Conservation (phyloP, 2,329 filamentous ascomycete species). For the Diplodia seriata region DNA sequence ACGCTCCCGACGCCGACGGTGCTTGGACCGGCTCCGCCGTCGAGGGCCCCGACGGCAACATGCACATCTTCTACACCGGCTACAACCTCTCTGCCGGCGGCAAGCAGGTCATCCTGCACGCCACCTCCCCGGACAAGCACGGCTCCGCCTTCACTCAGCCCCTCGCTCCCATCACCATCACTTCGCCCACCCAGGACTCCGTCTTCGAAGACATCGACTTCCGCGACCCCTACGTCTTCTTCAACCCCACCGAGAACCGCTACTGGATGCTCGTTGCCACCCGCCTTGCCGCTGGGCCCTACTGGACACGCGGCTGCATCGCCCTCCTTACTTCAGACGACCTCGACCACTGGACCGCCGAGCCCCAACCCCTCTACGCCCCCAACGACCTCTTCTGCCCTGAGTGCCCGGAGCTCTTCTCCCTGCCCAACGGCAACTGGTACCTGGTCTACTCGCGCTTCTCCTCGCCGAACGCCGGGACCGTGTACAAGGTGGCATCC, state of each 20-base stretch:
- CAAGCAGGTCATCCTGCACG: constrained; percentile 46
- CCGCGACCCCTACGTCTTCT: constrained; percentile 49
- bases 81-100: constrained; percentile 44
- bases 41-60: constrained; percentile 42
- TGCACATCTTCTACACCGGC: constrained; percentile 51
- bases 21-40: constrained; percentile 48
- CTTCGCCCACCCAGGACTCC: constrained; percentile 35
- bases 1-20: constrained; percentile 44
- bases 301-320: constrained; percentile 49
- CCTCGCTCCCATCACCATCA: constrained; percentile 38
- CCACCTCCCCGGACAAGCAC: constrained; percentile 39
- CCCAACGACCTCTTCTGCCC: constrained; percentile 49
- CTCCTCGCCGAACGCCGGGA: constrained; percentile 46
- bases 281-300: constrained; percentile 43
- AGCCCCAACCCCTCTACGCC: constrained; percentile 44
- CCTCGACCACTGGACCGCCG: constrained; percentile 43
- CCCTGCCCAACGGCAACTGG: constrained; percentile 47
- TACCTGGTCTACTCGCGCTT: constrained; percentile 41
- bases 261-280: constrained; percentile 52
- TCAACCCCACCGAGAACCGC: constrained; percentile 40
- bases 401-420: constrained; percentile 50
- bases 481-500: constrained; percentile 48
- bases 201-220: constrained; percentile 48
- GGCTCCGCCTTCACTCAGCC: constrained; percentile 41
- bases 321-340: constrained; percentile 47